Conservation (phyloP, 805 yeast genomes). For the Yueomyces sinensis region DNA sequence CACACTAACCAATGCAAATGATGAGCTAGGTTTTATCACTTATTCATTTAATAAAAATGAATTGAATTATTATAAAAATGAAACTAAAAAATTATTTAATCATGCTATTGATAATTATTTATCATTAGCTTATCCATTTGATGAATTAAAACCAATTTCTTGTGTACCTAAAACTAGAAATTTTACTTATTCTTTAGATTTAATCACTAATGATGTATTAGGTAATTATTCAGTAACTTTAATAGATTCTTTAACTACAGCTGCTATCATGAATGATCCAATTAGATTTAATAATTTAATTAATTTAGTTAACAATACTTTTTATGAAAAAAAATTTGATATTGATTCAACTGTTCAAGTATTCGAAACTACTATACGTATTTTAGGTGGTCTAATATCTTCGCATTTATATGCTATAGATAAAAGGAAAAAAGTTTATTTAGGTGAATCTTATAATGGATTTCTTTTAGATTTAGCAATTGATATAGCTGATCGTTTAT, state of each 20-base stretch:
- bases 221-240: constrained; percentile 75
- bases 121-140: constrained; percentile 62
- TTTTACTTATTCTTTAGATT: constrained; percentile 35
- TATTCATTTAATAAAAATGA: constrained; percentile 22
- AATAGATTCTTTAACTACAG: constrained; percentile 68
- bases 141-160: constrained; percentile 63
- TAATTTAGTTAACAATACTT: constrained; percentile 26
- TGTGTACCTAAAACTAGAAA: constrained; percentile 64
- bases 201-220: constrained; percentile 64
- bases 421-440: constrained; percentile 27
- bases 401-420: constrained; percentile 61
- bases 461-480: constrained; percentile 56
- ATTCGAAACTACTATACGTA: constrained; percentile 73
- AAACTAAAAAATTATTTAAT: constrained; percentile 45
- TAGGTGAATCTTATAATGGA: constrained; percentile 45
- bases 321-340: constrained; percentile 31
- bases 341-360: constrained; percentile 70
- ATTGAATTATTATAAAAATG: constrained; percentile 23
- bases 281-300: constrained; percentile 38
- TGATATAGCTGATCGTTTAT: constrained; percentile 59
- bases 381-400: constrained; percentile 70
- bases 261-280: constrained; percentile 57
- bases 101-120: constrained; percentile 69
- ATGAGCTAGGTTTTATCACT: background rate
- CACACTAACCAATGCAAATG: too few relatives aligned